phyloP scores from a whole-genome alignment of 805 yeast genomes.

The Myxozyma neglecta region DNA sequence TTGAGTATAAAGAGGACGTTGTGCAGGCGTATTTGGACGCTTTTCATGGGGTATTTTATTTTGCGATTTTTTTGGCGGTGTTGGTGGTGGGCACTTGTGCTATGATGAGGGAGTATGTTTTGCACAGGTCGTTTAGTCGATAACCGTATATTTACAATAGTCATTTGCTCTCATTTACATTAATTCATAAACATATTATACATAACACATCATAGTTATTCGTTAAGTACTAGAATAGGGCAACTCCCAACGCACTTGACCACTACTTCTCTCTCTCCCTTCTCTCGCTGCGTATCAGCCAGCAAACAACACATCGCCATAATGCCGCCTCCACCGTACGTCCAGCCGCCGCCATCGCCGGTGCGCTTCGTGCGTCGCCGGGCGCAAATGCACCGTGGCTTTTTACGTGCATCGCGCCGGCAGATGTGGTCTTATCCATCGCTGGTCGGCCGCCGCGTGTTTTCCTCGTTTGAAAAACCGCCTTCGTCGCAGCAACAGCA shows the following conservation, averaged over 20 bases:
- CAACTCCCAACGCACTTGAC: neutral
- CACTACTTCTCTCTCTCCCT: neutral
- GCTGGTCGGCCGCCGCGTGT: slow-evolving; percentile 19
- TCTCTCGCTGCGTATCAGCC: neutral
- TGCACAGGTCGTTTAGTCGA: slow-evolving; percentile 16
- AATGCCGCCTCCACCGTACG: slow-evolving; percentile 33
- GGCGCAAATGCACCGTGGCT: slow-evolving; percentile 15
- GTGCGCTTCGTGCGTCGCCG: slow-evolving; percentile 32
- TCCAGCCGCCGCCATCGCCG: slow-evolving; percentile 28
- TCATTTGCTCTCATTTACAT: too few relatives aligned
- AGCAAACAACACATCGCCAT: neutral
- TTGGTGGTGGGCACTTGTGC: slow-evolving; percentile 24
- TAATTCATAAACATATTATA: too few relatives aligned
- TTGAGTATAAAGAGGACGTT: slow-evolving; percentile 17
- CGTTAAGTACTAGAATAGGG: too few relatives aligned
- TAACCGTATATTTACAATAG: neutral
- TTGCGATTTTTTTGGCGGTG: slow-evolving; percentile 22
- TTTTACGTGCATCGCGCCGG: slow-evolving; percentile 24
- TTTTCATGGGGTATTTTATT: slow-evolving; percentile 28
- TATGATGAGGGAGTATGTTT: slow-evolving; percentile 26
- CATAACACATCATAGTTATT: too few relatives aligned
- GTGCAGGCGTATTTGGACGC: slow-evolving; percentile 29
- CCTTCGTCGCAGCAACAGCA: neutral
- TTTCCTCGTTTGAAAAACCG: slow-evolving; percentile 7
- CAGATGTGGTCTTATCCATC: slow-evolving; percentile 27